phyloP scores from a whole-genome alignment of 1,284 basidiomycete species.

The Microbotryum scabiosae region DNA sequence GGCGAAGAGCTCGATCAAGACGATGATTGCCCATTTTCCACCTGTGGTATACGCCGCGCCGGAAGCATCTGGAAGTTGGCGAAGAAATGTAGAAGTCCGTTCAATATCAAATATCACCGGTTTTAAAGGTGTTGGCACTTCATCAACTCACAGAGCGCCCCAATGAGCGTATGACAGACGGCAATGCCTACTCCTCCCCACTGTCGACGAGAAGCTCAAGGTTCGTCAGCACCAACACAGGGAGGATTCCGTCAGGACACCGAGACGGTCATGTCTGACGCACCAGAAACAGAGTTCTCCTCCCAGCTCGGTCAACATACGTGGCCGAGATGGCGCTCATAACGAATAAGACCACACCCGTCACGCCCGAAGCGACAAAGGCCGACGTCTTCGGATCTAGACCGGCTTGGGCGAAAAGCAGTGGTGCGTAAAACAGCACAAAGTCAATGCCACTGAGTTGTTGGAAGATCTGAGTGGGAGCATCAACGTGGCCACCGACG shows the following conservation, averaged over 20 bases:
- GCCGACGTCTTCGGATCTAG: conserved; percentile 46
- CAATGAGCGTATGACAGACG: not conserved
- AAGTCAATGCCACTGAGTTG: conserved; percentile 16
- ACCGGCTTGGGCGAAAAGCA: conserved; percentile 11
- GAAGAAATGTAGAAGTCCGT: too few relatives aligned
- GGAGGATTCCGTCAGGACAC: not conserved
- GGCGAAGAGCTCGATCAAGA: conserved; percentile 43
- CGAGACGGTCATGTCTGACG: conserved; percentile 1
- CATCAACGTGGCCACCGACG: too few relatives aligned
- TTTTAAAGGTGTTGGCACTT: too few relatives aligned
- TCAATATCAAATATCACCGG: too few relatives aligned
- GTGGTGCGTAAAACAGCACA: conserved; percentile 41
- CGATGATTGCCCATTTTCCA: conserved; percentile 46
- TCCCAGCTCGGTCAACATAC: too few relatives aligned
- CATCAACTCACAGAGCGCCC: too few relatives aligned
- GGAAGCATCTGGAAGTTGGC: conserved; percentile 10
- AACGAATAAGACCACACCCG: conserved; percentile 39
- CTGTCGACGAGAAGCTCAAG: not conserved
- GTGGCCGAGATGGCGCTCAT: too few relatives aligned
- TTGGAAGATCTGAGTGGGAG: conserved; percentile 1
- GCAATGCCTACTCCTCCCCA: not conserved
- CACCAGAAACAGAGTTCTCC: conserved; percentile 38
- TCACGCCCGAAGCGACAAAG: conserved; percentile 50
- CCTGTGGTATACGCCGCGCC: conserved; percentile 34
- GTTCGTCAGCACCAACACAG: not conserved